phyloP scores from a whole-genome alignment of 257 asterid genomes.

The Scutellaria baicalensis region DNA sequence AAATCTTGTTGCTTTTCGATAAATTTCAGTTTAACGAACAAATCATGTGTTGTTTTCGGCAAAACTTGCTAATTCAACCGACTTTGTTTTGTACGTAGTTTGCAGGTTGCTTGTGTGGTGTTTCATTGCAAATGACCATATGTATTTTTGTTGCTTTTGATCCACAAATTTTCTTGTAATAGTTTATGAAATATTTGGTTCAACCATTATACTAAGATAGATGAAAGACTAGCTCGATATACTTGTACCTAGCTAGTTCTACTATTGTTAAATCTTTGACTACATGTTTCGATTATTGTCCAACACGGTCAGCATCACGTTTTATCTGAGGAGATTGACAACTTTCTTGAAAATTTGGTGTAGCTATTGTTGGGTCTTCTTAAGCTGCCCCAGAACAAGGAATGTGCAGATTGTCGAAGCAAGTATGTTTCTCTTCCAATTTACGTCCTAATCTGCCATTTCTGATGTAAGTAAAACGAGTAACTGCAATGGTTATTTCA shows the following conservation, averaged over 20 bases:
- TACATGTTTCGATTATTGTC: background rate
- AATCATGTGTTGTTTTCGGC: background rate
- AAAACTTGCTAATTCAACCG: no score
- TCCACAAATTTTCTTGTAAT: no score
- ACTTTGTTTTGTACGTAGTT: no score
- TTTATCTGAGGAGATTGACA: background rate
- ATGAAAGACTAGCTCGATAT: background rate
- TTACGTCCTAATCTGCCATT: background rate
- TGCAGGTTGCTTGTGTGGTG: background rate
- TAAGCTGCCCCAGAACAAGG: constrained; percentile 76
- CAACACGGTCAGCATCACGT: no score
- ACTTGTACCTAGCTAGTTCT: background rate
- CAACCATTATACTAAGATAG: no score
- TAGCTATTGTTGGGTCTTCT: constrained; percentile 73
- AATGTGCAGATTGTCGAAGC: constrained; percentile 85
- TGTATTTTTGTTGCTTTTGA: no score
- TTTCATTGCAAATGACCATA: no score
- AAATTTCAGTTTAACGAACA: background rate
- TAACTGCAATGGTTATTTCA: constrained; percentile 18
- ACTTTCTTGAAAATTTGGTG: constrained; percentile 1
- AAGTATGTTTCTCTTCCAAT: constrained; percentile 39
- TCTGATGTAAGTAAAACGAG: background rate
- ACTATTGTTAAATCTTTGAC: background rate
- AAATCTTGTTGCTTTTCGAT: background rate
- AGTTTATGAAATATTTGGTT: no score